Base-by-base conservation (phyloP, 2,329 filamentous ascomycete species). In the Neurospora crassa region DNA sequence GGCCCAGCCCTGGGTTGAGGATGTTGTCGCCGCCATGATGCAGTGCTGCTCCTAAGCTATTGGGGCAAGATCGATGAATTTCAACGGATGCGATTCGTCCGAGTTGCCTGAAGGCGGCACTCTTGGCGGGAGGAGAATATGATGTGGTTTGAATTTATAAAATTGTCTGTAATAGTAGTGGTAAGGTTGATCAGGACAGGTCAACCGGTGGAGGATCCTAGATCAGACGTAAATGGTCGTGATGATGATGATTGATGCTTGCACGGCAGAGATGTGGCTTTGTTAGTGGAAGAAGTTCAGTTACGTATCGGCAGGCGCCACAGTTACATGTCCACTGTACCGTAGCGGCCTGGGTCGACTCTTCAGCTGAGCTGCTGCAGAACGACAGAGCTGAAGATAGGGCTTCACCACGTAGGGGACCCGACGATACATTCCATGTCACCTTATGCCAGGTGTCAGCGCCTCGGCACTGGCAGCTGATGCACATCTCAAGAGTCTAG, bases 1-100 rank as follows among this genome's bases (percentile, higher is more conserved):
- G 78, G 93, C 91, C 96, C 96, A 99, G 83, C 94, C 91, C 74
- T 76, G 74, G 45, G 73, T 74, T 74, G 53, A 34, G 53, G 53
- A 63, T 63, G 77, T 71, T 67, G 75, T 74, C 68, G 76, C 73
- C 72, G 75, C 76, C 75, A 77, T 77, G 67, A 71, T 63, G 29
- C 18, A 63, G 24, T 63, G 29, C 53, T 63, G 53, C 24, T 63
- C 3, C 16, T 6, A 63, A 63, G 7, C 24, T 63, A 18, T 37
- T 63, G 53, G 53, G 8, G 16, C 18, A 63, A 63, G 24, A 37
- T 8, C 8, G 8, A 34, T n/a, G 29, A 3, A 18, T 37, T n/a
- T 2, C 16, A 16, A 4, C 7, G 1, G 7, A 37, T n/a, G 8
- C 47, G 18, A 37, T 18, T 6, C 16, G 24, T 2, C 29, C n/a